These are phyloP conservation scores for Sutorius eximius DNA, from an alignment of 1,284 basidiomycete genomes.

Conservation along the genomic window DNA sequence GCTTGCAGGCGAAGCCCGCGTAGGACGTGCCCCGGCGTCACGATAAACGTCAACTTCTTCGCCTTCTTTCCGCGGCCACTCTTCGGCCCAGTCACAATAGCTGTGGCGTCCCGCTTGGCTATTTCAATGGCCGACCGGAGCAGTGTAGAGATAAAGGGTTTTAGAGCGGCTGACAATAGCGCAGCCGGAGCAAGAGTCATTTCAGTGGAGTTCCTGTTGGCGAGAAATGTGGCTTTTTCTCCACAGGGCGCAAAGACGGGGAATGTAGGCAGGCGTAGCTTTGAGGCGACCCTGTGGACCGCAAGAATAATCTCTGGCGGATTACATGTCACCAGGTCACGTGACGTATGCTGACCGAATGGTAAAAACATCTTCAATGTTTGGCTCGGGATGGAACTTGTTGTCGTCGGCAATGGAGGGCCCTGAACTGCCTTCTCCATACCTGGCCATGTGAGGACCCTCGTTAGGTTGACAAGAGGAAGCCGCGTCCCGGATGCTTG, in stretches of 20 bases:
- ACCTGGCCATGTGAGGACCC: constrained; percentile 16
- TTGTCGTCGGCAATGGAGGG: not conserved
- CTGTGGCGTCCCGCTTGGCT: constrained; percentile 31
- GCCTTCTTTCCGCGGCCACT: constrained; percentile 21
- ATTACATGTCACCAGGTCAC: constrained; percentile 22
- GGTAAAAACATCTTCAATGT: constrained; percentile 7
- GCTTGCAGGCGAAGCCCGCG: constrained; percentile 33
- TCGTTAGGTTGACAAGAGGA: constrained; percentile 23
- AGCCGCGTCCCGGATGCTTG: constrained; percentile 22
- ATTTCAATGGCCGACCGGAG: constrained; percentile 30
- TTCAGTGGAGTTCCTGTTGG: constrained; percentile 17
- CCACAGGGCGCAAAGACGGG: constrained; percentile 12
- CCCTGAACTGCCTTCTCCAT: constrained; percentile 18
- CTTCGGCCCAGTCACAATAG: constrained; percentile 15
- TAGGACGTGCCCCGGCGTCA: constrained; percentile 40
- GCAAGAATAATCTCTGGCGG: constrained; percentile 32
- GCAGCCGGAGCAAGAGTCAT: constrained; percentile 28
- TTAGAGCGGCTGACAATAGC: constrained; percentile 30
- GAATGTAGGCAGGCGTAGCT: constrained; percentile 25
- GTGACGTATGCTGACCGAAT: constrained; percentile 17
- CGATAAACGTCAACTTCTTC: constrained; percentile 32
- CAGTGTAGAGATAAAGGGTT: constrained; percentile 30
- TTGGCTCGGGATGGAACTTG: constrained; percentile 8
- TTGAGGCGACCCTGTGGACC: constrained; percentile 25
- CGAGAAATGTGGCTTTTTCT: constrained; percentile 8